Percentiles rank a stretch among this genome's conserved stretches.
Evolutionary conservation across 768 basidiomycete genomes (phyloP).

Genomic region (Serpula lacrymans): DNA sequence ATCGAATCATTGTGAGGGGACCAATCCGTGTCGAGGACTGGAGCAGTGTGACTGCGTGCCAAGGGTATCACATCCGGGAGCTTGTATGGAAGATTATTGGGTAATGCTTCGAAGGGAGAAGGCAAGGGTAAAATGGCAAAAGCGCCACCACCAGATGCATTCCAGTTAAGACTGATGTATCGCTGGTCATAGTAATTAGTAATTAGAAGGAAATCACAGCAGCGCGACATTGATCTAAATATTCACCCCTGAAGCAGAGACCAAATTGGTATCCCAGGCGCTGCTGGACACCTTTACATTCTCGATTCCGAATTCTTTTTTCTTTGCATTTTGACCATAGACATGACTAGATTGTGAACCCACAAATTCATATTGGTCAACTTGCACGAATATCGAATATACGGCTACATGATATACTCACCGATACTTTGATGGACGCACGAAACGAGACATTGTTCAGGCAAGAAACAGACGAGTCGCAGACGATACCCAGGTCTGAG

Average conservation of each 20-base stretch:
- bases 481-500: neutral
- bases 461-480: neutral
- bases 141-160: slow-evolving; percentile 87
- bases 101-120: slow-evolving; percentile 56
- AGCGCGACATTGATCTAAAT: neutral
- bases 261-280: slow-evolving; percentile 95
- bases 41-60: slow-evolving; percentile 79
- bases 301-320: slow-evolving; percentile 77
- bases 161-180: slow-evolving; percentile 95
- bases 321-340: slow-evolving; percentile 84
- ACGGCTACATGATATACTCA: slow-evolving; percentile 32
- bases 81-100: slow-evolving; percentile 61
- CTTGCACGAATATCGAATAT: slow-evolving; percentile 9
- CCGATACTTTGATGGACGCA: slow-evolving; percentile 85
- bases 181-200: slow-evolving; percentile 37
- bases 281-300: slow-evolving; percentile 84
- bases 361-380: slow-evolving; percentile 6
- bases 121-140: slow-evolving; percentile 92
- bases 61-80: slow-evolving; percentile 92
- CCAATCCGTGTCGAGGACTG: slow-evolving; percentile 95
- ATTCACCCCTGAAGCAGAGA: slow-evolving; percentile 78
- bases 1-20: slow-evolving; percentile 89
- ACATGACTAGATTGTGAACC: slow-evolving; percentile 61
- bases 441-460: slow-evolving; percentile 74
- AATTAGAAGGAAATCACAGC: slow-evolving; percentile 4